Evolutionary conservation across 2,329 filamentous ascomycete genomes (phyloP), one percentile per base, ranked within the genome.

Genomic region (Blumeriella jaapii): DNA sequence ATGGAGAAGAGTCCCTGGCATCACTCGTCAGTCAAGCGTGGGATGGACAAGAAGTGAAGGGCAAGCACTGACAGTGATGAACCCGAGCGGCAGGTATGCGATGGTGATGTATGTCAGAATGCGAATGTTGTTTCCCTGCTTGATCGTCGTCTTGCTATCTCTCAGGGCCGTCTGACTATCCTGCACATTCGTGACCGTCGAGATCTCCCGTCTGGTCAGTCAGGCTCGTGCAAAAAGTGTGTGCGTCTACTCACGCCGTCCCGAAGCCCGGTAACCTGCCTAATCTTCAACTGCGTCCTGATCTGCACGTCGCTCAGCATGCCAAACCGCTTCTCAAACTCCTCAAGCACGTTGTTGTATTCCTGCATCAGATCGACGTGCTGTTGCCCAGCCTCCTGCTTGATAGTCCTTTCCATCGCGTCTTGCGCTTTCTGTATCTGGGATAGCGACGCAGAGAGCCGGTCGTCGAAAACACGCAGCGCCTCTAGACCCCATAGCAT

Each of bases 101-200:
- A 76, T 67, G 33, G 69, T 72, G n/a, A 75, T 70, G 30, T 71
- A 64, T 5, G 72, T 76, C 27, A 76, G 50, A 33, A 67, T 59
- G 42, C 69, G 67, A 49, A 75, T 72, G 46, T 74, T 74, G 42
- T 73, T 65, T 1, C 71, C 71, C 52, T 78, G 72, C 37, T 75
- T 70, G 32, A 78, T 72, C 2, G 69, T 70, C 40, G 70, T 65
- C n/a, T 71, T 57, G 17, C 63, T 68, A 50, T 76, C 71, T 48
- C 71, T 68, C 38, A 77, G 31, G 9, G 38, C 34, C 6, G 36
- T 42, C 11, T 38, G 40, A 15, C 26, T 46, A 13, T 45, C 42
- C 29, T 41, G 41, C 9, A 49, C 44, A 16, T 45, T 45, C 4
- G 44, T 45, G 2, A 48, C 38, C 7, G 45, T 31, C 12, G 46